Percentiles rank a stretch among this genome's conserved stretches.
Evolutionary conservation across 441 rosid species (phyloP).

Genomic region (Breynia disticha): DNA sequence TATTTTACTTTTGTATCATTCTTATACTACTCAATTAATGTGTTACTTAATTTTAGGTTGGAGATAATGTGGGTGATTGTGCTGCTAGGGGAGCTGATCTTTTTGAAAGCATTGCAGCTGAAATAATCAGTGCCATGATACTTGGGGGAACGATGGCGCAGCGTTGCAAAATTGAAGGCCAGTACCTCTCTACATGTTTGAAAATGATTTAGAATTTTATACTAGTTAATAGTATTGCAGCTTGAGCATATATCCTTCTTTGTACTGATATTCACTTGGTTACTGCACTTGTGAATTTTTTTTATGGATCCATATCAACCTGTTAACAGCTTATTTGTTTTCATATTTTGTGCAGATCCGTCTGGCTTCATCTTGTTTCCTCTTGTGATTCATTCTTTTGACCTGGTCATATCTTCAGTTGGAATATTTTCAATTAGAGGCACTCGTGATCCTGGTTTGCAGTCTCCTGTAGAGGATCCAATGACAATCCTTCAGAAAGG

Average conservation of each 20-base stretch:
- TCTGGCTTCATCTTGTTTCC: conserved; percentile 98
- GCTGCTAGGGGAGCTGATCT: conserved; percentile 99
- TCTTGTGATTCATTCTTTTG: conserved; percentile 95
- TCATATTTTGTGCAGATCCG: conserved; percentile 60
- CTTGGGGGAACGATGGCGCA: conserved; percentile 97
- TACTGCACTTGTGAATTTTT: not conserved
- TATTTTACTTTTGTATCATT: too few species aligned
- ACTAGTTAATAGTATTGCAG: too few species aligned
- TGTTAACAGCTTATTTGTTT: not conserved
- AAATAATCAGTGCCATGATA: conserved; percentile 98
- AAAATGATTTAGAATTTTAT: not conserved
- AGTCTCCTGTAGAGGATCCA: conserved; percentile 83
- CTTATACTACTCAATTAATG: not conserved
- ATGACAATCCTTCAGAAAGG: conserved; percentile 98
- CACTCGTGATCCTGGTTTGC: conserved; percentile 63
- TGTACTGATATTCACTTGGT: not conserved
- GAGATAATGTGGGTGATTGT: conserved; percentile 99
- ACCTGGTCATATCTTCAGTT: conserved; percentile 82
- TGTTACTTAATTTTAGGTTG: conserved; percentile 46
- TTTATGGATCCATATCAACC: not conserved
- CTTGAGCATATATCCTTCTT: not conserved
- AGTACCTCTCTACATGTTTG: conserved; percentile 15
- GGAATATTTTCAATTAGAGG: conserved; percentile 90
- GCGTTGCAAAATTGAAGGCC: conserved; percentile 88
- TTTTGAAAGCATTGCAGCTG: conserved; percentile 99